These are phyloP conservation scores for Smallanthus sonchifolius DNA, from an alignment of 129 eudicot genomes.

Conservation along the genomic window DNA sequence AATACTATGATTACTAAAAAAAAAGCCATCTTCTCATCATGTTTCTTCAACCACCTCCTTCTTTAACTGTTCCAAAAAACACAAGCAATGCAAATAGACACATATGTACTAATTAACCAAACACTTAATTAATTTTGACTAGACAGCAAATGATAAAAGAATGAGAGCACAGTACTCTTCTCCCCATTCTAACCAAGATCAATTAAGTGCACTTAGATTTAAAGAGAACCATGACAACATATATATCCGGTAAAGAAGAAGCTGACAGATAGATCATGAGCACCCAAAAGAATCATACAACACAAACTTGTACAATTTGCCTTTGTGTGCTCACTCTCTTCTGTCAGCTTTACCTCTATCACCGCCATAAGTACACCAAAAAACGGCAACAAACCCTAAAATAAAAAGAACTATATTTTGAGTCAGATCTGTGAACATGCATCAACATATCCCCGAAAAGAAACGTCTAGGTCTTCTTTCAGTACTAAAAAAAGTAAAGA, in stretches of 20 bases:
- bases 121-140: neutral
- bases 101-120: neutral
- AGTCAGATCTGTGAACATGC: slow-evolving; percentile 37
- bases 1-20: neutral
- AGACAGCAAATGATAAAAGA: neutral
- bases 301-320: slow-evolving; percentile 24
- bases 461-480: neutral
- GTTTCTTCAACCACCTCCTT: neutral
- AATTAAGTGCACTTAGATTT: neutral
- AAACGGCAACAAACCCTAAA: slow-evolving; percentile 15
- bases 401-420: neutral
- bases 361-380: slow-evolving; percentile 8
- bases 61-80: neutral
- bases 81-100: neutral
- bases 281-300: slow-evolving; percentile 34
- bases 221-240: neutral
- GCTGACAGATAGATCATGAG: slow-evolving; percentile 39
- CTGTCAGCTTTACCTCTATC: slow-evolving; percentile 30
- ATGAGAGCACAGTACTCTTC: neutral
- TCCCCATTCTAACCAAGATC: neutral
- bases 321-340: slow-evolving; percentile 42
- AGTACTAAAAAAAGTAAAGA: neutral
- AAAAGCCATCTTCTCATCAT: neutral
- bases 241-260: neutral
- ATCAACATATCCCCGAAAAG: slow-evolving; percentile 11